Evolutionary conservation across 352 stramenopile species (phyloP), one percentile per base, ranked within the genome.

Genomic region (Phytophthora fragariae): DNA sequence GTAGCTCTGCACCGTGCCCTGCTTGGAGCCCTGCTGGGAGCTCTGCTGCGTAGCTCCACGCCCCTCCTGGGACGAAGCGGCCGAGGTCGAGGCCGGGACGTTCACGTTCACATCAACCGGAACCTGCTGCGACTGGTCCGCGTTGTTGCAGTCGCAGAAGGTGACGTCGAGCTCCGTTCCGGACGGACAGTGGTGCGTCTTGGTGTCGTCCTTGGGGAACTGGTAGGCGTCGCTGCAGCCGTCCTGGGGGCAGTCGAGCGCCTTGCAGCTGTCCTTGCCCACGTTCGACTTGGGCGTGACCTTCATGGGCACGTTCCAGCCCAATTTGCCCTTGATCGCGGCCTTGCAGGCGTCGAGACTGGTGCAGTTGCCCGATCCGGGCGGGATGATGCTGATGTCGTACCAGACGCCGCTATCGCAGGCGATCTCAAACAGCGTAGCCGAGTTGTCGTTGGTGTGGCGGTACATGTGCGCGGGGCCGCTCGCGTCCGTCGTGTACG

Each of bases 321-420:
- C 84, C 37, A 55, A 80, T 53, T 78, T 82, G 55, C 54, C 53
- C n/a, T 64, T 75, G 9, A 8, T 59, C 56, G 79, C 35, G 35
- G 35, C 11, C 35, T 41, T 79, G 76, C 84, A 92, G 5, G 70
- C 66, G 15, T 73, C 67, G 53, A 76, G 81, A 65, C 73, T 83
- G 6, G 1, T 5, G 65, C 81, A 88, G 14, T 47, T 69, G 37
- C 65, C 76, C 12, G 78, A 66, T 29, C 67, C 24, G 3, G 82
- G 82, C 5, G 83, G 81, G 67, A 93, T 91, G 63, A 82, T 82
- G 63, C 84, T 90, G 33, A 93, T 76, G 59, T 93, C 86, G 65
- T 82, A 85, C 83, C 83, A 92, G 14, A 83, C 10, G 5, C 53
- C 54, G 11, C 72, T 54, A 57, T 87, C 80, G 14, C 70, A 59